Conservation (phyloP, 139 green algal genomes). For the Asterochloris sp. region DNA sequence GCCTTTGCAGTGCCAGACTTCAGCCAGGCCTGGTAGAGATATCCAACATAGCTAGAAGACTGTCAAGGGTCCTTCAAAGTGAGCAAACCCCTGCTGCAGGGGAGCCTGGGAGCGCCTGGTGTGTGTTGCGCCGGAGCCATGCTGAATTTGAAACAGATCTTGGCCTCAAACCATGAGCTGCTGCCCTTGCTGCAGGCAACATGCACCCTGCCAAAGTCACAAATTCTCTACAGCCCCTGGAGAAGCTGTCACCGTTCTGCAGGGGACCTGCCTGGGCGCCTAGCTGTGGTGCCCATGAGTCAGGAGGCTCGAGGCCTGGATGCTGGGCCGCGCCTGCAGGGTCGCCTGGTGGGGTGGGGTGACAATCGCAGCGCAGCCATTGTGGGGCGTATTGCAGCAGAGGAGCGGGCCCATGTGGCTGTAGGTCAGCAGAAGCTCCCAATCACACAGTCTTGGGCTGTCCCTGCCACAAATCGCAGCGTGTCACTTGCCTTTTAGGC, state of each 20-base stretch:
- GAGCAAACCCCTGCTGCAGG: no score
- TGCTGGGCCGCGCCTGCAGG: slow-evolving; percentile 48
- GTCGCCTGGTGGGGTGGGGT: slow-evolving; percentile 52
- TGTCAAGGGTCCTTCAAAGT: no score
- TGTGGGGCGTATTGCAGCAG: slow-evolving; percentile 57
- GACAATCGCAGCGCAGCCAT: slow-evolving; percentile 67
- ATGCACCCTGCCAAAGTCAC: no score
- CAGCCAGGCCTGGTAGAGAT: no score
- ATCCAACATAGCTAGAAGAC: no score
- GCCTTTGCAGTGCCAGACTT: no score
- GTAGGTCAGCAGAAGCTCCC: slow-evolving; percentile 35
- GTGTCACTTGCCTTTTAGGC: background rate
- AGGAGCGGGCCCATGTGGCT: slow-evolving; percentile 78
- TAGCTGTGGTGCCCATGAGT: slow-evolving; percentile 80
- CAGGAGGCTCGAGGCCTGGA: slow-evolving; percentile 75
- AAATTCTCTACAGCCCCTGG: background rate
- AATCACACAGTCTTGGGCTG: background rate
- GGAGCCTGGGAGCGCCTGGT: no score
- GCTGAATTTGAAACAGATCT: no score
- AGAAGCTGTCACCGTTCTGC: background rate
- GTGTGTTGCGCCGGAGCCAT: no score
- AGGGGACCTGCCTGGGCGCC: slow-evolving; percentile 34
- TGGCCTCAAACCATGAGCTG: background rate
- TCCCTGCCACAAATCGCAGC: background rate
- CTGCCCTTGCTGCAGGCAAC: no score